Percentiles rank a stretch among this genome's conserved stretches.
phyloP scores from a whole-genome alignment of 371 early-diverging fungal species.

The Saksenaea oblongispora region DNA sequence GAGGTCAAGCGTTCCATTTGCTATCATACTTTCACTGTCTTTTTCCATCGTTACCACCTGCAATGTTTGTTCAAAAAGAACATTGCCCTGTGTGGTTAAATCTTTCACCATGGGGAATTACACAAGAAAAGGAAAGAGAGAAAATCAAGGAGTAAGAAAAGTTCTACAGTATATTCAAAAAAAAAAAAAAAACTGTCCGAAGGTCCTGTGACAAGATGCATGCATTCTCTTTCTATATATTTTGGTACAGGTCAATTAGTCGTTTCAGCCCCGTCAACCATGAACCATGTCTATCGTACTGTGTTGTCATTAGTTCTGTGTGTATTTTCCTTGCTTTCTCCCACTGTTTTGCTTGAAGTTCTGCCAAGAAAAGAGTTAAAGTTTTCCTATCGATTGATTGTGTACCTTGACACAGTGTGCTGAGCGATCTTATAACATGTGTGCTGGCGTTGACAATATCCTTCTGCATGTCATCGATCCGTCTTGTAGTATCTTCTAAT shows the following conservation, averaged over 20 bases:
- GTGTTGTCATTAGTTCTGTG: background rate
- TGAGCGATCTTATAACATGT: conserved; percentile 13
- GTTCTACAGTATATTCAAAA: too few species aligned
- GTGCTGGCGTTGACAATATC: conserved; percentile 10
- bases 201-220: background rate
- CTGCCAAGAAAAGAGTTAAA: background rate
- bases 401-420: conserved; percentile 16
- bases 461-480: conserved; percentile 14
- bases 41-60: background rate
- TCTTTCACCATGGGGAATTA: background rate
- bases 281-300: background rate
- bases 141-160: background rate
- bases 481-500: conserved; percentile 16
- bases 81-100: background rate
- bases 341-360: background rate
- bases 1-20: background rate
- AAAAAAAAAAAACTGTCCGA: background rate
- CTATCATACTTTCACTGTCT: background rate
- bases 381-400: background rate
- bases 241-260: background rate
- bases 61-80: background rate
- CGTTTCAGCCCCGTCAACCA: background rate
- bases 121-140: background rate
- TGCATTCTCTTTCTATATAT: background rate
- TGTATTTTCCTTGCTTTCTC: background rate